Evolutionary conservation across 257 asterid species (phyloP), one percentile per base, ranked within the genome.

Genomic region (Ilex asprella): DNA sequence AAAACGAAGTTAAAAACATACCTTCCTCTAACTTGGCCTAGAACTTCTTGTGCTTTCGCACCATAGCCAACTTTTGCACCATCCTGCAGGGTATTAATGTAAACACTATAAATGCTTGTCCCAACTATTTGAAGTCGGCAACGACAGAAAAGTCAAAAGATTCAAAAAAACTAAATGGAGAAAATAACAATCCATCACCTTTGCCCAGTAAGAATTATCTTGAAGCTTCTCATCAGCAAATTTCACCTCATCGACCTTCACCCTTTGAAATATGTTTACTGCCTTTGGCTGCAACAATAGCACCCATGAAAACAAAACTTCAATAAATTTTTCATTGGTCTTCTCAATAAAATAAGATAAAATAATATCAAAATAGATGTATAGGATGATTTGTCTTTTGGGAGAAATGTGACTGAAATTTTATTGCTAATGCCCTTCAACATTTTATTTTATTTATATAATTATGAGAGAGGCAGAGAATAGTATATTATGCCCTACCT

Each of bases 11-110:
- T 52, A 55, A 65, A 69, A 67, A 61, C 76, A 59, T 75, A 93
- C 99, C 95, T 89, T 79, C 99, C 97, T 76, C 69, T 84, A 72
- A 93, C 99, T 75, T 87, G 96, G 64, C 99, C 99, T 77, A 93
- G 62, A 62, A 93, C 72, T 78, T 87, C 99, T 75, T 93, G 96
- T 51, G 97, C 97, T 83, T 89, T 93, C 15, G 99, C 99, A 57
- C 99, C 97, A 71, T 93, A 93, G 60, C 99, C 99, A 73, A 2
- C 69, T 12, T 93, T 97, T 30, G 99, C 97, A 57, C 99, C 99
- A 73, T 64, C 82, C 99, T 93, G 84, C 70, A 80, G 43, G 54
- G 54, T 4, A 49, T 49, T 49, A 3, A 6, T 49, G 10, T 49
- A 49, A 49, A 15, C 10, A 12, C 14, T 4, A 49, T 11, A 49